Evolutionary conservation across 2,329 filamentous ascomycete genomes (phyloP).

Genomic region (Exophiala bonariae): DNA sequence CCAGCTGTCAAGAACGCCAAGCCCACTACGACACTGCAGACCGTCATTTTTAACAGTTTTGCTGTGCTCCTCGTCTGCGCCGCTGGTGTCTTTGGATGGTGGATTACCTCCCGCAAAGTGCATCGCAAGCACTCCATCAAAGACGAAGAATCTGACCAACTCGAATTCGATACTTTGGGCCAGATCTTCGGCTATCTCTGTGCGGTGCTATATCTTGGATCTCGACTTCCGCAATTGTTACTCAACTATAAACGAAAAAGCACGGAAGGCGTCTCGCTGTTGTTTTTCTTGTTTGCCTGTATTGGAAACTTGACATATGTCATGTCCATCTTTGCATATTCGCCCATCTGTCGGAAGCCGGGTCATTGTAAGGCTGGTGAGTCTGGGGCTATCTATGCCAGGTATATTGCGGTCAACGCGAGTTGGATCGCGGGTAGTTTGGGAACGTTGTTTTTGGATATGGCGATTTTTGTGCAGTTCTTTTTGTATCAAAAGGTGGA

Average conservation of each 20-base stretch:
- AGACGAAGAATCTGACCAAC: constrained; percentile 44
- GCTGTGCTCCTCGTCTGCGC: constrained; percentile 79
- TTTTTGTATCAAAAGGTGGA: constrained; percentile 69
- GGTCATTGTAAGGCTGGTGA: constrained; percentile 65
- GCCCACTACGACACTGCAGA: constrained; percentile 45
- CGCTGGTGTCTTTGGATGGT: constrained; percentile 85
- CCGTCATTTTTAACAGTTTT: constrained; percentile 69
- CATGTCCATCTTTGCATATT: constrained; percentile 85
- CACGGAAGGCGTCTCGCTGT: constrained; percentile 86
- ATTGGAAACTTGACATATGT: constrained; percentile 94
- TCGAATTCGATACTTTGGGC: constrained; percentile 73
- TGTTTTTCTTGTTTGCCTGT: constrained; percentile 97
- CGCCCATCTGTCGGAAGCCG: constrained; percentile 62
- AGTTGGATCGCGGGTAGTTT: constrained; percentile 89
- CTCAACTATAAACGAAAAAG: constrained; percentile 91
- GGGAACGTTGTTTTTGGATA: constrained; percentile 81
- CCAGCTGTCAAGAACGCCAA: constrained; percentile 30
- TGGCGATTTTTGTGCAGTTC: constrained; percentile 87
- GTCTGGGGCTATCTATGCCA: constrained; percentile 65
- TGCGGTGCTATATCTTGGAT: constrained; percentile 83
- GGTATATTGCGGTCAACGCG: constrained; percentile 84
- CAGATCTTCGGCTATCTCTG: constrained; percentile 95
- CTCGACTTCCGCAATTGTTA: constrained; percentile 83
- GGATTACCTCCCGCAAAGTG: constrained; percentile 55
- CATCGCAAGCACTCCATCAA: constrained; percentile 34